A percentile compares a stretch with the other conserved stretches of the same genome.
Evolutionary conservation across 2,329 filamentous ascomycete genomes (phyloP).

Genomic region (Sarocladiaceae sp.): DNA sequence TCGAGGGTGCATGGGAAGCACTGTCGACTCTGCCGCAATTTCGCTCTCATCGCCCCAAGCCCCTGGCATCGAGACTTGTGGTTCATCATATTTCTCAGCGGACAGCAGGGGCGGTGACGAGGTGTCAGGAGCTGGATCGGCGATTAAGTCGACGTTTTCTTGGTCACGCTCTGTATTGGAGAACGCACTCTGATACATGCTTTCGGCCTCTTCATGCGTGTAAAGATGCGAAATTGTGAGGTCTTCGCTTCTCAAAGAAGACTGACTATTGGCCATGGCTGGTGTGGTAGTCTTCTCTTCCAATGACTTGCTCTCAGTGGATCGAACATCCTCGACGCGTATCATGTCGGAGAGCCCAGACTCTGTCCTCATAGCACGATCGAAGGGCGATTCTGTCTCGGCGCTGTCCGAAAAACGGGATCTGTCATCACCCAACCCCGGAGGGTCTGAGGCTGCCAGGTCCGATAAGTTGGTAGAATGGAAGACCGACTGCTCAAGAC

Average conservation of each 20-base stretch:
- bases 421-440: background rate
- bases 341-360: background rate
- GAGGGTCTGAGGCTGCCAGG: background rate
- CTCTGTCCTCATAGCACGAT: conserved; percentile 4
- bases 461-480: conserved; percentile 14
- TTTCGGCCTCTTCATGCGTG: conserved; percentile 74
- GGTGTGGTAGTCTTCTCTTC: background rate
- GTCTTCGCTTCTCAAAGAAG: conserved; percentile 26
- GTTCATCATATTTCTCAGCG: conserved; percentile 6
- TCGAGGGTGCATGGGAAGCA: conserved; percentile 11
- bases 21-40: conserved; percentile 6
- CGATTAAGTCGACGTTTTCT: background rate
- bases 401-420: conserved; percentile 1
- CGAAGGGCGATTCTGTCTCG: conserved; percentile 5
- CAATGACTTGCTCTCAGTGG: background rate
- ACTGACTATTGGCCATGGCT: conserved; percentile 10
- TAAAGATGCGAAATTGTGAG: conserved; percentile 63
- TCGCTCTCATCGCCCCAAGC: conserved; percentile 39
- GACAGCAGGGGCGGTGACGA: background rate
- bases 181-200: conserved; percentile 78
- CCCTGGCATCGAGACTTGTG: conserved; percentile 38
- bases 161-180: conserved; percentile 20
- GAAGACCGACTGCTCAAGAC: conserved; percentile 11
- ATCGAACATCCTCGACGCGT: background rate
- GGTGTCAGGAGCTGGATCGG: background rate